Conservation (phyloP, 169 alveolate species). For the Eimeria acervulina region DNA sequence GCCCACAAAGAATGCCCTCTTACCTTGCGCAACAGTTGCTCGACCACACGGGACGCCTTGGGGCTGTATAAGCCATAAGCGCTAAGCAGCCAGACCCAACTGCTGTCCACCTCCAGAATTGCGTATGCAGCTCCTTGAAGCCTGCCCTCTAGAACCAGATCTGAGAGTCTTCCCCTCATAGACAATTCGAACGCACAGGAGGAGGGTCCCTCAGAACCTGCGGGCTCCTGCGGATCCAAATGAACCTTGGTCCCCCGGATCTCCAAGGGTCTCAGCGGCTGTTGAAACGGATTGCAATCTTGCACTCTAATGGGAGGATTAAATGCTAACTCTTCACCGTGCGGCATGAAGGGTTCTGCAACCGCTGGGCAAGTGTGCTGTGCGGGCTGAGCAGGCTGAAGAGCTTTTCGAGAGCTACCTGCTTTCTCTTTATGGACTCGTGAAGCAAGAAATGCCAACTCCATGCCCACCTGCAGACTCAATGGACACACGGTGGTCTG, state of each 20-base stretch:
- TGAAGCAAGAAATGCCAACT: conserved; percentile 46
- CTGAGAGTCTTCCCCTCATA: neutral
- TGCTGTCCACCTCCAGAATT: neutral
- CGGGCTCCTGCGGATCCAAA: neutral
- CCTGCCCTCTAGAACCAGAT: neutral
- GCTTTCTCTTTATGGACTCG: neutral
- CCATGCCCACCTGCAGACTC: conserved; percentile 75
- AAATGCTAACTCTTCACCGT: neutral
- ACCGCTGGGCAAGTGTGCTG: neutral
- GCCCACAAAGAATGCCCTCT: neutral
- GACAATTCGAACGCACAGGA: neutral
- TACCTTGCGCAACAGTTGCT: conserved; percentile 40
- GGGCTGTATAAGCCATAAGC: conserved; percentile 48
- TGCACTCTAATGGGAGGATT: neutral
- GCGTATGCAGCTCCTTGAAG: neutral
- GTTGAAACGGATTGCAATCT: neutral
- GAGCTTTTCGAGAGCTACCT: neutral
- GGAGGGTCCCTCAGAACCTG: neutral
- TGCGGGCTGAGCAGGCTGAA: neutral
- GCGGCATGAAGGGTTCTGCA: neutral
- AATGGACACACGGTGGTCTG: conserved; percentile 27
- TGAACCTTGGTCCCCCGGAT: neutral
- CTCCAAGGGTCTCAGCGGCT: neutral
- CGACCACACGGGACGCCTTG: conserved; percentile 13
- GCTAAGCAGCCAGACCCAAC: conserved; percentile 8